Percentiles rank a stretch among this genome's conserved stretches.
These are phyloP conservation scores for Cladophialophora yegresii DNA, from an alignment of 2,329 filamentous ascomycete genomes.

Conservation along the genomic window DNA sequence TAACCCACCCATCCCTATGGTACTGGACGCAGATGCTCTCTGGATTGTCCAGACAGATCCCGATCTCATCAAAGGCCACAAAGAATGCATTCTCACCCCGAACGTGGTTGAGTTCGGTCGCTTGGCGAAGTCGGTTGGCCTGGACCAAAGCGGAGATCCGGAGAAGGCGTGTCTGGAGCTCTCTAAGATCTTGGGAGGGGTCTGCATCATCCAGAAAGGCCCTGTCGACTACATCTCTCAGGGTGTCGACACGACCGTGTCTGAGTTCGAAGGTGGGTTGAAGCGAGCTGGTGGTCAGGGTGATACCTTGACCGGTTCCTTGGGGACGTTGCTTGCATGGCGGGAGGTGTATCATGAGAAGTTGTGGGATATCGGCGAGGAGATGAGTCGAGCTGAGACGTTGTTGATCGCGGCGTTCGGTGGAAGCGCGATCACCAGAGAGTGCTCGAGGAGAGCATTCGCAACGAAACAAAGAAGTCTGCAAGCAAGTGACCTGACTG, in stretches of 20 bases:
- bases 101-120: slow-evolving; percentile 92
- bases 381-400: slow-evolving; percentile 61
- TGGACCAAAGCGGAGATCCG: slow-evolving; percentile 52
- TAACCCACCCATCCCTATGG: slow-evolving; percentile 67
- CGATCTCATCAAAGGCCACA: slow-evolving; percentile 76
- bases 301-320: slow-evolving; percentile 85
- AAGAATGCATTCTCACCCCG: slow-evolving; percentile 83
- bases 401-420: slow-evolving; percentile 81
- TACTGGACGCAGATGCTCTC: slow-evolving; percentile 89
- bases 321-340: slow-evolving; percentile 89
- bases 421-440: slow-evolving; percentile 82
- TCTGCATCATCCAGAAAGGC: slow-evolving; percentile 91
- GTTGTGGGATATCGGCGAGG: slow-evolving; percentile 66
- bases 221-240: slow-evolving; percentile 79
- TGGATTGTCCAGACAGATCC: slow-evolving; percentile 74
- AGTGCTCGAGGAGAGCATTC: slow-evolving; percentile 86
- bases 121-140: slow-evolving; percentile 71
- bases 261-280: slow-evolving; percentile 75
- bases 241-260: slow-evolving; percentile 70
- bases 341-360: slow-evolving; percentile 80
- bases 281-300: slow-evolving; percentile 95
- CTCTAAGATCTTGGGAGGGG: slow-evolving; percentile 75
- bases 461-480: slow-evolving; percentile 80
- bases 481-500: slow-evolving; percentile 90
- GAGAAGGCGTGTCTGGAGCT: slow-evolving; percentile 66